Evolutionary conservation across 176 grass and related monocot genomes (phyloP).

Genomic region (Hyparrhenia diplandra): DNA sequence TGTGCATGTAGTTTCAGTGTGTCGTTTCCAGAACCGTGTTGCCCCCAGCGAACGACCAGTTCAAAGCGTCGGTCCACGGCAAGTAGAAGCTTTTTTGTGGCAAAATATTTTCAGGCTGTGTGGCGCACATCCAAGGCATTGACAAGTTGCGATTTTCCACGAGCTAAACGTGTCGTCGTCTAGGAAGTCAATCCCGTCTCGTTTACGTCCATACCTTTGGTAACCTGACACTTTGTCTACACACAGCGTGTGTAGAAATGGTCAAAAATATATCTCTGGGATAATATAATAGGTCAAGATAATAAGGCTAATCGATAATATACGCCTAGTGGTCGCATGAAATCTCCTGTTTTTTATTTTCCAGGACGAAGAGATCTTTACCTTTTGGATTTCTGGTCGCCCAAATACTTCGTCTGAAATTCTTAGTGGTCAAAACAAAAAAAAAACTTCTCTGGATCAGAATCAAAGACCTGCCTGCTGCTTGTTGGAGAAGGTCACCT

Average conservation of each 20-base stretch:
- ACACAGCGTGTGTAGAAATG: neutral
- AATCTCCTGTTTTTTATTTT: neutral
- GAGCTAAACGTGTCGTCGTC: constrained; percentile 29
- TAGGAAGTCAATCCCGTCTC: constrained; percentile 1
- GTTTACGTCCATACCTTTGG: neutral
- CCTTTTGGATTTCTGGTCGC: neutral
- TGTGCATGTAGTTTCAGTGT: no score
- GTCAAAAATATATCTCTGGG: neutral
- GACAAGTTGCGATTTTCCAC: constrained; percentile 15
- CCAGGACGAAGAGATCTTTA: no score
- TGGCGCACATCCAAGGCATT: neutral
- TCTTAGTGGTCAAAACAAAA: neutral
- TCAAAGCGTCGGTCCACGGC: constrained; percentile 25
- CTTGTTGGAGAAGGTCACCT: neutral
- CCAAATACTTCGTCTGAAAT: neutral
- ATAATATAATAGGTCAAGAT: neutral
- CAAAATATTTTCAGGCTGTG: neutral
- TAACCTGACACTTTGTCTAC: neutral
- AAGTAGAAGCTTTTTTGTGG: neutral
- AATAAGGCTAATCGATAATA: neutral
- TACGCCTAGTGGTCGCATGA: neutral
- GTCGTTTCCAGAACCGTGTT: neutral
- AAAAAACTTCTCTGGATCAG: neutral
- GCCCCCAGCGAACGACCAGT: constrained; percentile 5
- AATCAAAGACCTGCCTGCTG: neutral